Conservation (phyloP, 2,329 filamentous ascomycete genomes). For the Tolypocladium nubicola region DNA sequence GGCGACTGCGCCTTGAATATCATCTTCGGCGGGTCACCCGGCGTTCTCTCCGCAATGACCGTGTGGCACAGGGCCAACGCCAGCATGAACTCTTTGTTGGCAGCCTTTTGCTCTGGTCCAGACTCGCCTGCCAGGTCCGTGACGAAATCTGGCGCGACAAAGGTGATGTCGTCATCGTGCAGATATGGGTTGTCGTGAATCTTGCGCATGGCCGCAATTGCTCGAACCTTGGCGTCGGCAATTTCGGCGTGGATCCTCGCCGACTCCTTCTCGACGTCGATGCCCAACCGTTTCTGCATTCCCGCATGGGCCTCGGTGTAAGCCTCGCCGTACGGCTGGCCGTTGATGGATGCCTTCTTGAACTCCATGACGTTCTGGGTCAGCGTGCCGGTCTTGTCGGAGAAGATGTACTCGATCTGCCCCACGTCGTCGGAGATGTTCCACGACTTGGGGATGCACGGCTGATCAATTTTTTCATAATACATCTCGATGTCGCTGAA, state of each 20-base stretch:
- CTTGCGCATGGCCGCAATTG: conserved; percentile 61
- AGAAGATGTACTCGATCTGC: conserved; percentile 98
- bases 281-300: conserved; percentile 84
- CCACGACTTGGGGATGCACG: conserved; percentile 95
- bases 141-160: conserved; percentile 83
- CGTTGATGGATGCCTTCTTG: conserved; percentile 96
- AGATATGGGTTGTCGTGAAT: conserved; percentile 87
- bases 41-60: conserved; percentile 81
- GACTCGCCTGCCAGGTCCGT: conserved; percentile 70
- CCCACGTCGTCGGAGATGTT: conserved; percentile 97
- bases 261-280: conserved; percentile 74
- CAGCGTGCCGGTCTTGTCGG: conserved; percentile 91
- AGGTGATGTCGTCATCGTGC: conserved; percentile 81
- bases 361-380: conserved; percentile 99
- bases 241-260: conserved; percentile 68
- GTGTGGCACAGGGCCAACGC: conserved; percentile 93
- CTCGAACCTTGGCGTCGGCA: conserved; percentile 60
- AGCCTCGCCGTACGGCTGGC: conserved; percentile 91
- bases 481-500: conserved; percentile 97
- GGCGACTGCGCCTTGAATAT: conserved; percentile 96
- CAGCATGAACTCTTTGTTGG: conserved; percentile 87
- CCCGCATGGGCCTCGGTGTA: conserved; percentile 96
- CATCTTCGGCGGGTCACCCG: conserved; percentile 84
- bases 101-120: conserved; percentile 63
- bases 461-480: conserved; percentile 86